These are phyloP conservation scores for Boletus pseudo-olivaceus DNA, from an alignment of 768 basidiomycete species.

Conservation along the genomic window DNA sequence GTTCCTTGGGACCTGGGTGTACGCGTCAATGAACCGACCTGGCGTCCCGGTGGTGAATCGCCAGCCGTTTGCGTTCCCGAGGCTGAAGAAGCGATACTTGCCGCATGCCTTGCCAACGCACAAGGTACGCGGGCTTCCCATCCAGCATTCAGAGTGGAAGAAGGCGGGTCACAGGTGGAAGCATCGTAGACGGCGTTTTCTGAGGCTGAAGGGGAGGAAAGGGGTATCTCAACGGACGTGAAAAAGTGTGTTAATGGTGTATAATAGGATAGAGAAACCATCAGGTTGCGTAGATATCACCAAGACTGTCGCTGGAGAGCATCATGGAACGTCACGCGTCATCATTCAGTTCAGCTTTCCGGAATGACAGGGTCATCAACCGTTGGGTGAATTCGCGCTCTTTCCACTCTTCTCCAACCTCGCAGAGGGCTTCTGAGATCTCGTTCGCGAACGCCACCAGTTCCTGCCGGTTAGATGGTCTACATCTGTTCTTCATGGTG, in stretches of 20 bases:
- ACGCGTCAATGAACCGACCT: slow-evolving; percentile 16
- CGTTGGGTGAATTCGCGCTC: slow-evolving; percentile 37
- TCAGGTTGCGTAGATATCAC: slow-evolving; percentile 9
- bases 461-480: slow-evolving; percentile 34
- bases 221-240: slow-evolving; percentile 12
- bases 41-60: slow-evolving; percentile 12
- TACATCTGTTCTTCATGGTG: slow-evolving; percentile 44
- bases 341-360: slow-evolving; percentile 24
- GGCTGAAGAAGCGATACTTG: slow-evolving; percentile 17
- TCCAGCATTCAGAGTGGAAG: slow-evolving; percentile 28
- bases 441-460: slow-evolving; percentile 45
- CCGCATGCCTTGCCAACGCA: slow-evolving; percentile 23
- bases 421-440: slow-evolving; percentile 41
- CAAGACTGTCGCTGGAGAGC: background rate
- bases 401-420: slow-evolving; percentile 54
- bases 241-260: slow-evolving; percentile 27
- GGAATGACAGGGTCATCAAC: slow-evolving; percentile 43
- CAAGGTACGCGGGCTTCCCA: slow-evolving; percentile 36
- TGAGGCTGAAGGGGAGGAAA: background rate
- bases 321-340: slow-evolving; percentile 5
- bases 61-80: slow-evolving; percentile 29
- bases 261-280: slow-evolving; percentile 18
- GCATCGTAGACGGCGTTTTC: slow-evolving; percentile 11
- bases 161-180: slow-evolving; percentile 18
- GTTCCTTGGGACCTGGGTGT: slow-evolving; percentile 36